These are phyloP conservation scores for Stachybotrys elegans DNA, from an alignment of 2,329 filamentous ascomycete genomes.

Conservation along the genomic window DNA sequence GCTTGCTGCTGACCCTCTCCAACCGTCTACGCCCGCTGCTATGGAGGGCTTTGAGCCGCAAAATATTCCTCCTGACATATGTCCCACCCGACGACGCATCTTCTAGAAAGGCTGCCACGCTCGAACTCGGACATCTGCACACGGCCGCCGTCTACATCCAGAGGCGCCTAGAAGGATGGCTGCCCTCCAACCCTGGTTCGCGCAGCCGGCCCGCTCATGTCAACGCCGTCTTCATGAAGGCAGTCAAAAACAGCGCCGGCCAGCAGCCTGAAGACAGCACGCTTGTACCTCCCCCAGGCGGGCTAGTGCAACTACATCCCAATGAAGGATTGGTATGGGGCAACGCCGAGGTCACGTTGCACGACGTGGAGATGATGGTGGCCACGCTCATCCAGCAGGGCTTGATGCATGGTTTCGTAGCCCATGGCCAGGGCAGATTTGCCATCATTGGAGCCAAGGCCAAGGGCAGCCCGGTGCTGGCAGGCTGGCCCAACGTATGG, in stretches of 20 bases:
- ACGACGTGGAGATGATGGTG: constrained; percentile 73
- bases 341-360: constrained; percentile 52
- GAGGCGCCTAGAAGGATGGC: constrained; percentile 54
- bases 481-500: constrained; percentile 74
- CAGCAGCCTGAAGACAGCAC: constrained; percentile 32
- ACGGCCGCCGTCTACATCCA: constrained; percentile 62
- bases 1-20: constrained; percentile 69
- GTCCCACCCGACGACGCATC: constrained; percentile 54
- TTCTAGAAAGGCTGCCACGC: constrained; percentile 62
- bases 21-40: constrained; percentile 76
- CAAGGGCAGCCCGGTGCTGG: constrained; percentile 56
- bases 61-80: constrained; percentile 73
- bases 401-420: constrained; percentile 77
- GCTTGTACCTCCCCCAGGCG: constrained; percentile 43
- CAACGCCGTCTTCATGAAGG: constrained; percentile 46
- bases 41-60: constrained; percentile 77
- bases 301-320: constrained; percentile 42
- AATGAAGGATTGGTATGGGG: constrained; percentile 60
- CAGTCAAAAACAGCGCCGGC: constrained; percentile 40
- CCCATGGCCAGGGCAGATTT: constrained; percentile 70
- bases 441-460: constrained; percentile 75
- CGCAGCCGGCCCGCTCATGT: constrained; percentile 35
- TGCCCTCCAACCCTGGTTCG: constrained; percentile 30
- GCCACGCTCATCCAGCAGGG: constrained; percentile 75
- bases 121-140: constrained; percentile 67